A percentile compares a stretch with the other conserved stretches of the same genome.
Evolutionary conservation across 441 rosid species (phyloP).

Genomic region (Gossypium schwendimanii): DNA sequence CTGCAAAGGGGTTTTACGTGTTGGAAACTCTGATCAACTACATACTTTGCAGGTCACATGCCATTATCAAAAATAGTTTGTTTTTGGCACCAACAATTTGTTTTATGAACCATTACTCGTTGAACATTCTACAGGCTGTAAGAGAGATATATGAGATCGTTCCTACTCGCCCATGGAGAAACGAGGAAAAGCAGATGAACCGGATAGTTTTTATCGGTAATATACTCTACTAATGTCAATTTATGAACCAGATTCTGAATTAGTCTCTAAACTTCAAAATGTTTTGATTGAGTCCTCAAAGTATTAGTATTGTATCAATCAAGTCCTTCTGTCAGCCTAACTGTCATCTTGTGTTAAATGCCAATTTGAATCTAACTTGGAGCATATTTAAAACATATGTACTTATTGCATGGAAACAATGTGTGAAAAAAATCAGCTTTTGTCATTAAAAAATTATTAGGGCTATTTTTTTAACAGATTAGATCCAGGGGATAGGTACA

Average conservation of each 20-base stretch:
- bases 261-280: too few species aligned
- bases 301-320: too few species aligned
- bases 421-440: too few species aligned
- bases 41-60: conserved; percentile 73
- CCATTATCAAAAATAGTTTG: neutral
- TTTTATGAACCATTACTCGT: conserved; percentile 6
- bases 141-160: conserved; percentile 89
- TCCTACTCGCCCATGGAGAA: conserved; percentile 73
- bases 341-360: too few species aligned
- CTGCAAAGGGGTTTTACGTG: conserved; percentile 77
- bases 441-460: too few species aligned
- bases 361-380: too few species aligned
- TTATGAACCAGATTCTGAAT: neutral
- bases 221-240: neutral
- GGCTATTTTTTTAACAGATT: too few species aligned
- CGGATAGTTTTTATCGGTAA: conserved; percentile 87
- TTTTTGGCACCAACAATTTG: neutral
- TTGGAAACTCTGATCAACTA: conserved; percentile 59
- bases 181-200: conserved; percentile 45
- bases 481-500: too few species aligned
- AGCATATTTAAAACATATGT: too few species aligned
- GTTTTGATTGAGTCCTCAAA: too few species aligned
- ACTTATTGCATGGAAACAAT: too few species aligned
- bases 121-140: conserved; percentile 57
- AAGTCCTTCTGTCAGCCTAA: too few species aligned